These are phyloP conservation scores for Thalia dealbata DNA, from an alignment of 176 grass and related monocot genomes.

Conservation along the genomic window DNA sequence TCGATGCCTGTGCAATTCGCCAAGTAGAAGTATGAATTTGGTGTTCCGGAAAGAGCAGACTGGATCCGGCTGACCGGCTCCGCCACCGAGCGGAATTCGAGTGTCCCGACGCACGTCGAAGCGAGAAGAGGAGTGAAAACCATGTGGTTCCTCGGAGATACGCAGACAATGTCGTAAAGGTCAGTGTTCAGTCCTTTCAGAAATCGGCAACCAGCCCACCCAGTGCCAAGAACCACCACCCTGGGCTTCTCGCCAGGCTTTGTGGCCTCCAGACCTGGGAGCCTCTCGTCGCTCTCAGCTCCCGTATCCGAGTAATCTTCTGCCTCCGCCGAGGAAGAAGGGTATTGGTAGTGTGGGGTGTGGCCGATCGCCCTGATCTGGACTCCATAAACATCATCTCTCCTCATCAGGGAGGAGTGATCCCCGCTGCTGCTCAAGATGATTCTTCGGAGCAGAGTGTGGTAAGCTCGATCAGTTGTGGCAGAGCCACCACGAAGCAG, in stretches of 20 bases:
- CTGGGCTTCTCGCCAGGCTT: constrained; percentile 50
- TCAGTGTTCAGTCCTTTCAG: constrained; percentile 72
- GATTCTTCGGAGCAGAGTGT: constrained; percentile 13
- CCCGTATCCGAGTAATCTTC: constrained; percentile 29
- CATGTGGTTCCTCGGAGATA: constrained; percentile 95
- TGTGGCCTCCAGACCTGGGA: constrained; percentile 53
- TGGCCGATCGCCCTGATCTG: constrained; percentile 34
- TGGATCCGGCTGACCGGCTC: constrained; percentile 90
- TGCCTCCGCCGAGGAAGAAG: constrained; percentile 11
- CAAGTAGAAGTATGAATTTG: constrained; percentile 73
- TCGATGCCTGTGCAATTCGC: constrained; percentile 52
- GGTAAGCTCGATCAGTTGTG: background rate
- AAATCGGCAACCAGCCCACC: constrained; percentile 82
- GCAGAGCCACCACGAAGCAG: background rate
- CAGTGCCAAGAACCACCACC: constrained; percentile 71
- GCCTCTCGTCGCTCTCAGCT: background rate
- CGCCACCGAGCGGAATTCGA: constrained; percentile 82
- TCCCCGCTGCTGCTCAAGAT: background rate
- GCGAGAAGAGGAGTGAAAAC: constrained; percentile 93
- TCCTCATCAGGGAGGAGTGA: constrained; percentile 16
- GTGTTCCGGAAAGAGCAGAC: constrained; percentile 44
- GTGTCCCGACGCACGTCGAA: constrained; percentile 82
- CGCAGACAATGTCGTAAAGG: constrained; percentile 74
- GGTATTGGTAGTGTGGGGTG: constrained; percentile 19
- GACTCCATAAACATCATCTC: constrained; percentile 15